Evolutionary conservation across 2,329 filamentous ascomycete genomes (phyloP).

Genomic region (Colletotrichum aenigma): DNA sequence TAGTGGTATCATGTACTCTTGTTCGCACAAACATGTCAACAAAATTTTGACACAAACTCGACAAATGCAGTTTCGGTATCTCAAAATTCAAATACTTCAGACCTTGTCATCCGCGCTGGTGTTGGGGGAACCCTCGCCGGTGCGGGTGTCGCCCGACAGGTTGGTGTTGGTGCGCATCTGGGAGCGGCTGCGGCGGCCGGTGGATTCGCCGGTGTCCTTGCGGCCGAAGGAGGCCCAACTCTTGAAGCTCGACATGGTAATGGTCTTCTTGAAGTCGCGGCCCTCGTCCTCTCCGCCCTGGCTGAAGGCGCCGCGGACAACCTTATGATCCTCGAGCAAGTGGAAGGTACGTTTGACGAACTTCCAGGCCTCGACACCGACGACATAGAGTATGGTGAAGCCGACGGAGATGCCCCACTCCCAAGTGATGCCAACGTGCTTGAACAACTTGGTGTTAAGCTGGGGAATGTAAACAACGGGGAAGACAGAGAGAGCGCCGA

Average conservation of each 20-base stretch:
- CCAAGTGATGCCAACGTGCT: constrained; percentile 74
- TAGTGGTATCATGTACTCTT: constrained; percentile 18
- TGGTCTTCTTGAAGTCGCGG: constrained; percentile 46
- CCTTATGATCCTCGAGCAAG: constrained; percentile 56
- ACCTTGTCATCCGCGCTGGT: constrained; percentile 15
- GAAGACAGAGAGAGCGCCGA: constrained; percentile 67
- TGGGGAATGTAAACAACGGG: constrained; percentile 75
- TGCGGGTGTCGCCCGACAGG: constrained; percentile 19
- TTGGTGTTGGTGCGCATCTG: constrained; percentile 18
- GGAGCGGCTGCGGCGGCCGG: constrained; percentile 12
- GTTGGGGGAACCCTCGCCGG: constrained; percentile 9
- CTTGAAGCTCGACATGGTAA: constrained; percentile 58
- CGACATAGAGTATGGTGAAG: constrained; percentile 67
- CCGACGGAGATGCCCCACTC: constrained; percentile 75
- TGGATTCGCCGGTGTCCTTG: constrained; percentile 44
- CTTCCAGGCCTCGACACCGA: constrained; percentile 76
- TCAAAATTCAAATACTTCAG: neutral
- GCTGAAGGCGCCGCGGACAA: constrained; percentile 54
- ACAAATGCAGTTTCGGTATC: neutral
- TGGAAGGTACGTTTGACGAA: constrained; percentile 63
- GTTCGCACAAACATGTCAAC: neutral
- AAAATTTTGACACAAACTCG: neutral
- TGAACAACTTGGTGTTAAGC: constrained; percentile 74
- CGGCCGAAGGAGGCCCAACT: constrained; percentile 48
- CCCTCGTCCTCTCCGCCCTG: constrained; percentile 53